phyloP scores from a whole-genome alignment of 2,329 filamentous ascomycete genomes.

The Hymenoscyphus fructigenus region DNA sequence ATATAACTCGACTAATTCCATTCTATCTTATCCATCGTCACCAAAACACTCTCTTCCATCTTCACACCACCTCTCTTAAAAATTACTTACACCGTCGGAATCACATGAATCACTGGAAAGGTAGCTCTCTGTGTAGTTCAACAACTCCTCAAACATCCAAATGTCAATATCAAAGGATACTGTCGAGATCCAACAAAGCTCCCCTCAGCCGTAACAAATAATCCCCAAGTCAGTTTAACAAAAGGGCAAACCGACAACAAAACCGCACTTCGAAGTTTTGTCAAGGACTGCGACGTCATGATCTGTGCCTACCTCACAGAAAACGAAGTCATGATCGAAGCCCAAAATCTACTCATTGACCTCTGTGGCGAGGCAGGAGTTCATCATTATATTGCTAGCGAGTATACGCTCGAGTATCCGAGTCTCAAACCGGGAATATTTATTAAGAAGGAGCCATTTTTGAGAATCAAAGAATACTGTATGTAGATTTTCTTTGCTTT shows the following conservation, averaged over 20 bases:
- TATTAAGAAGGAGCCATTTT: neutral
- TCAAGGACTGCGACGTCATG: neutral
- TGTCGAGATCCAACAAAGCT: neutral
- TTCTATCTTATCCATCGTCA: neutral
- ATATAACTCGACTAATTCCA: neutral
- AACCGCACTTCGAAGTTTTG: neutral
- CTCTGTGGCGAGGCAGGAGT: neutral
- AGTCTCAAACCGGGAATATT: neutral
- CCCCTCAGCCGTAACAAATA: neutral
- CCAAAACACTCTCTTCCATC: neutral
- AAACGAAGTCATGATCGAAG: neutral
- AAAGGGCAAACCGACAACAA: neutral
- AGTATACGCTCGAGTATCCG: neutral
- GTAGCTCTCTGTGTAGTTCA: neutral
- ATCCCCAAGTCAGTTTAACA: neutral
- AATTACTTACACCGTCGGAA: neutral
- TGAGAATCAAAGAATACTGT: neutral
- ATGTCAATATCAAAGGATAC: neutral
- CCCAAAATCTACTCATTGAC: neutral
- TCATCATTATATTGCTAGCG: neutral
- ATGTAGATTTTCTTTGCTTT: too few species aligned
- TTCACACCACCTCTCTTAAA: neutral
- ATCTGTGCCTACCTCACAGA: neutral
- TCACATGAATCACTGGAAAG: neutral
- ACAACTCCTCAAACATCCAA: neutral